phyloP scores from a whole-genome alignment of 768 basidiomycete genomes.

The Lentinula boryana region DNA sequence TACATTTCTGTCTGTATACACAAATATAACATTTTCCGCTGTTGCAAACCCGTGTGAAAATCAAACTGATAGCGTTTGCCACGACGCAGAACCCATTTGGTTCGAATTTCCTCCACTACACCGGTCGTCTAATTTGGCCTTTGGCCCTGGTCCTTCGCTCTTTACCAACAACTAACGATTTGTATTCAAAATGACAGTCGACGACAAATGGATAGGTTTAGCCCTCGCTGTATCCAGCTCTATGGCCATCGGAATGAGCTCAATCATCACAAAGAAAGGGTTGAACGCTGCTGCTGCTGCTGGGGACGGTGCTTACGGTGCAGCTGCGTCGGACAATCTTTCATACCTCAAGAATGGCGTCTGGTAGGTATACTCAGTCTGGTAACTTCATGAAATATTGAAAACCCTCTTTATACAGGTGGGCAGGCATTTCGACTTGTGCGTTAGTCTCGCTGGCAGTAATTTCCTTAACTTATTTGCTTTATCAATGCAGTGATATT shows the following conservation, averaged over 20 bases:
- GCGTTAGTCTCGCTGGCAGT: constrained; percentile 29
- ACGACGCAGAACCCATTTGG: neutral
- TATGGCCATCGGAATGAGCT: constrained; percentile 88
- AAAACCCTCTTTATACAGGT: constrained; percentile 22
- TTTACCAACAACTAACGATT: neutral
- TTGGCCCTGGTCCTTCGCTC: neutral
- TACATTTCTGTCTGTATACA: too few relatives aligned
- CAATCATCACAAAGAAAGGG: constrained; percentile 99
- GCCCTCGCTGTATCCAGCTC: constrained; percentile 82
- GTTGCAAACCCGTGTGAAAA: neutral
- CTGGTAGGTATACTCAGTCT: constrained; percentile 38
- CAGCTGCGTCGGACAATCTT: constrained; percentile 71
- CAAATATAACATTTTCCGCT: too few relatives aligned
- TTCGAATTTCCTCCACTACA: neutral
- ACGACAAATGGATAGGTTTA: constrained; percentile 96
- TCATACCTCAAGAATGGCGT: constrained; percentile 86
- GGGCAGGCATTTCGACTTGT: constrained; percentile 93
- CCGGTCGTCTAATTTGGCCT: constrained; percentile 1
- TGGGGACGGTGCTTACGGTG: constrained; percentile 38
- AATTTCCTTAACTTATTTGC: constrained; percentile 8
- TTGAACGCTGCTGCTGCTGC: constrained; percentile 82
- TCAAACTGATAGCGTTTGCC: neutral
- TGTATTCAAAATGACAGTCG: constrained; percentile 44
- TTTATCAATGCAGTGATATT: constrained; percentile 60
- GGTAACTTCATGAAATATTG: neutral